A percentile compares a stretch with the other conserved stretches of the same genome.
phyloP scores from a whole-genome alignment of 2,329 filamentous ascomycete species.

The Penicillium thymicola region DNA sequence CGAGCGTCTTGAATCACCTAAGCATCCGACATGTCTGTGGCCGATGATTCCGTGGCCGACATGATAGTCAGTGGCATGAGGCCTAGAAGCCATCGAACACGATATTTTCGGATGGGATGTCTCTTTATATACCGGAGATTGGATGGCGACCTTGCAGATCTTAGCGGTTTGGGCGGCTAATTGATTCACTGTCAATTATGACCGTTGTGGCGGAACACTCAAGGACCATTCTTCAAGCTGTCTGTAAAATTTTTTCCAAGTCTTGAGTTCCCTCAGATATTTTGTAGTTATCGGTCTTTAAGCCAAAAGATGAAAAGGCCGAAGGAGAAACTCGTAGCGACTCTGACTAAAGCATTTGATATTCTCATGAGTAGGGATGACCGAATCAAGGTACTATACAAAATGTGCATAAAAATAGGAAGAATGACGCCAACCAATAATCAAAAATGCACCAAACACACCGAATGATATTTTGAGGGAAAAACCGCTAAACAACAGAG shows the following conservation, averaged over 20 bases:
- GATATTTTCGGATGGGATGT: too few relatives aligned
- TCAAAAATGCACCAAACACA: neutral
- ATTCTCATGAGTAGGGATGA: slow-evolving; percentile 5
- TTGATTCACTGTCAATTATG: too few relatives aligned
- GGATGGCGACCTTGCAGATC: too few relatives aligned
- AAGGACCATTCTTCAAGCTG: neutral
- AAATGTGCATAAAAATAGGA: neutral
- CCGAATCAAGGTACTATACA: neutral
- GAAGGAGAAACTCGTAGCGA: neutral
- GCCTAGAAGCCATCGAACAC: too few relatives aligned
- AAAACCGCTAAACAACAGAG: neutral
- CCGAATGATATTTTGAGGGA: neutral
- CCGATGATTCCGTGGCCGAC: too few relatives aligned
- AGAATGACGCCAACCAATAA: neutral
- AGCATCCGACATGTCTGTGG: too few relatives aligned
- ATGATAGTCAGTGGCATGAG: too few relatives aligned
- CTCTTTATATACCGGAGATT: too few relatives aligned
- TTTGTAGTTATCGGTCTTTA: neutral
- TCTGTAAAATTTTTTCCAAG: neutral
- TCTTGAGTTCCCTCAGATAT: neutral
- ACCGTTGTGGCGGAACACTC: neutral
- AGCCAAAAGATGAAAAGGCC: neutral
- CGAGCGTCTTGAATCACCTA: too few relatives aligned
- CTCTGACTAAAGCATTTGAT: neutral
- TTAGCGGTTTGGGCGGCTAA: too few relatives aligned